Evolutionary conservation across 305 asterid species (phyloP), one percentile per base, ranked within the genome.

Genomic region (Fraxinus angustifolia): DNA sequence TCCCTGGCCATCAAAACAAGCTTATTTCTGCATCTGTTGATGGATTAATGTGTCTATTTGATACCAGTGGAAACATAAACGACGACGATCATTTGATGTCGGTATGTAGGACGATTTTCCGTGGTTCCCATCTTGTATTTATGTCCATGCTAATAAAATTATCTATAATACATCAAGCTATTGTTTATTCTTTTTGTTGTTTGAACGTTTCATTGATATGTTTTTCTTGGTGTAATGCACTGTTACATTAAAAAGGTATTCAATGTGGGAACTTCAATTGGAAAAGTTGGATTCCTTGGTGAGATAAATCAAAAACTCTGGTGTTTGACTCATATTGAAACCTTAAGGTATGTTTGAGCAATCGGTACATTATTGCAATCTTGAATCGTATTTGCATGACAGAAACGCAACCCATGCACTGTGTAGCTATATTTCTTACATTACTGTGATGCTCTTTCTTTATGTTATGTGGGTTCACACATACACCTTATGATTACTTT

Each of bases 271-370:
- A 92, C 98, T 73, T 96, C 98, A 79, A 91, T 96, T 45, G 98
- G 97, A 70, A 94, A 90, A 87, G 86, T 96, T 76, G 99, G 99
- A 45, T 93, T 96, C 84, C 85, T 89, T 76, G 98, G 99, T 65
- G 86, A 84, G 81, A 76, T 73, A 67, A 90, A 89, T 89, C 81
- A 90, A 79, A 94, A 92, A 79, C 86, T 96, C 81, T 96, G 99
- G 98, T 96, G 98, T 84, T 87, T 92, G 84, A 91, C 99, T 8
- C 98, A 93, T 77, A 93, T 94, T 48, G 99, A 96, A 85, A 94
- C 97, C 75, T 72, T 96, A 88, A 94, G 99, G 99, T 96, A 86
- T 30, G 73, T 38, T 21, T 30, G 36, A 62, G 45, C 50, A 21
- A 30, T 58, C 33, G 28, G 11, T 58, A 7, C 4, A 19, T 7